Percentiles rank a stretch among this genome's conserved stretches.
Evolutionary conservation across 1,284 basidiomycete genomes (phyloP).

Genomic region (Rugosomyces carneus): DNA sequence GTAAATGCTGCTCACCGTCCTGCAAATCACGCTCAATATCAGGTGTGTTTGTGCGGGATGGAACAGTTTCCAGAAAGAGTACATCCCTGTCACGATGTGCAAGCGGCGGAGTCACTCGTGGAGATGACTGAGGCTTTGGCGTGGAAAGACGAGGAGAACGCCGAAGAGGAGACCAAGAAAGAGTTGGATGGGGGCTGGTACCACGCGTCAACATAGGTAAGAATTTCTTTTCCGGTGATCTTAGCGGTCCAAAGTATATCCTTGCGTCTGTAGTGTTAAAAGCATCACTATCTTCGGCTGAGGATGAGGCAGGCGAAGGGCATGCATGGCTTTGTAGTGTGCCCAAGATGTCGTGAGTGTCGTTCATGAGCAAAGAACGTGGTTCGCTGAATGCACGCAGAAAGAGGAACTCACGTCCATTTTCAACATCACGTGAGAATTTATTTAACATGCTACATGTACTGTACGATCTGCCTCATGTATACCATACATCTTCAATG

Average conservation of each 20-base stretch:
- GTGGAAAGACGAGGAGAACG: conserved; percentile 47
- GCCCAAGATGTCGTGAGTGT: not conserved
- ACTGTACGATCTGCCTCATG: not conserved
- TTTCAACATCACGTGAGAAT: conserved; percentile 19
- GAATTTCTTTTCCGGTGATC: conserved; percentile 51
- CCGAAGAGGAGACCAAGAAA: conserved; percentile 31
- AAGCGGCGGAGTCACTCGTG: conserved; percentile 15
- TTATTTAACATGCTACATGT: not conserved
- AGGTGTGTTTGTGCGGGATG: conserved; percentile 39
- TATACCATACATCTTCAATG: not conserved
- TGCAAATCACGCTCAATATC: conserved; percentile 31
- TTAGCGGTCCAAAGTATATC: conserved; percentile 48
- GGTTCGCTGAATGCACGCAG: too few relatives aligned
- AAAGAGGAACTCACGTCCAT: too few relatives aligned
- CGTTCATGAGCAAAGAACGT: conserved; percentile 1
- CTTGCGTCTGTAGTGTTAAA: conserved; percentile 33
- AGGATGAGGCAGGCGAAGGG: conserved; percentile 22
- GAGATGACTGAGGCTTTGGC: conserved; percentile 25
- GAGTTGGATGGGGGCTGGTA: conserved; percentile 23
- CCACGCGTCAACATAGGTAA: conserved; percentile 25
- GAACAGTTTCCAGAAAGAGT: conserved; percentile 16
- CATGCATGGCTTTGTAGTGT: conserved; percentile 8
- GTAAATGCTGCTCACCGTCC: conserved; percentile 36
- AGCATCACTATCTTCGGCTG: conserved; percentile 30
- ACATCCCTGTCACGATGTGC: conserved; percentile 24